phyloP scores from a whole-genome alignment of 2,329 filamentous ascomycete species.

The Thyridium curvatum region DNA sequence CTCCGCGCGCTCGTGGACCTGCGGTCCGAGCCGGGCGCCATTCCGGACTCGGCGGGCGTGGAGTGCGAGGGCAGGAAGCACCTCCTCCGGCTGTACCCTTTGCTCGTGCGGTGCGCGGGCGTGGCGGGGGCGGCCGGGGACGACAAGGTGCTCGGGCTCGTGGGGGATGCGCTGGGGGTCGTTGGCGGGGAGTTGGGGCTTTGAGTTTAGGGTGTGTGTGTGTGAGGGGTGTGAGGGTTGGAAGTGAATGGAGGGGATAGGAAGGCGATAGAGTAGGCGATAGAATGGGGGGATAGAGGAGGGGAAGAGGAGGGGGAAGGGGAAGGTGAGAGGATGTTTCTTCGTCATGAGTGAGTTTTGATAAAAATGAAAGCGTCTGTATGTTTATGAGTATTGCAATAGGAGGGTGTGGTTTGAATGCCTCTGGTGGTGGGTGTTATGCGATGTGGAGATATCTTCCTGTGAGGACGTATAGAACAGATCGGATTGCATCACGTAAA shows the following conservation, averaged over 20 bases:
- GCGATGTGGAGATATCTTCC: no score
- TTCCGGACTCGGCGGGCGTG: constrained; percentile 49
- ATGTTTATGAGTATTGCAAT: no score
- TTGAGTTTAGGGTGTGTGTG: neutral
- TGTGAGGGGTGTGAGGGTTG: neutral
- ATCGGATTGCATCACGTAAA: no score
- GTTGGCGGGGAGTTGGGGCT: constrained; percentile 53
- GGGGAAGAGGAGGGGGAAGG: no score
- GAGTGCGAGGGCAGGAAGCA: constrained; percentile 63
- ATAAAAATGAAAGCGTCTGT: no score
- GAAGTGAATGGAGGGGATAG: neutral
- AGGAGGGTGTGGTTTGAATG: no score
- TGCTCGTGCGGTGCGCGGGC: constrained; percentile 59
- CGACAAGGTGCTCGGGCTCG: constrained; percentile 48
- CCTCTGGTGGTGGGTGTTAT: no score
- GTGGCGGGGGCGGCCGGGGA: constrained; percentile 54
- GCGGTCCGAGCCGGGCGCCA: constrained; percentile 62
- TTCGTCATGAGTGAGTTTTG: no score
- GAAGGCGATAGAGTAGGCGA: no score
- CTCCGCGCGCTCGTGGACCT: constrained; percentile 61
- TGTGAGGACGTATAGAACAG: no score
- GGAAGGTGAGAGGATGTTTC: no score
- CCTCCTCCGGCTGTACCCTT: constrained; percentile 71
- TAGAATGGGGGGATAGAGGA: no score
- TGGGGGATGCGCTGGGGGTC: constrained; percentile 55